Conservation (phyloP, 192 early-diverging fungal genomes). For the Linnemannia elongata region DNA sequence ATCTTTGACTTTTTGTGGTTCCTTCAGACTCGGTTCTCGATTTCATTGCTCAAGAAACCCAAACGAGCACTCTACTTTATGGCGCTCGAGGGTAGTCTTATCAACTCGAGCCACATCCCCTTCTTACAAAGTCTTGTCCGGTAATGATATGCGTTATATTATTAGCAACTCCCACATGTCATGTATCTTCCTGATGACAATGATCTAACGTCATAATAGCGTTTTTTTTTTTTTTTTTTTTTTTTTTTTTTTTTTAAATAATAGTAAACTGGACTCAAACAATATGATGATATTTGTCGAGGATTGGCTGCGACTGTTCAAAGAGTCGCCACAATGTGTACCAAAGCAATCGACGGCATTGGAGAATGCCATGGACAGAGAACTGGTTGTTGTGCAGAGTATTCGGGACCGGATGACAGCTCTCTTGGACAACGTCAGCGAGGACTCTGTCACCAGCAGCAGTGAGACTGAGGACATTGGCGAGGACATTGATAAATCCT, state of each 20-base stretch:
- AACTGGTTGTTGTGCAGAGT: constrained; percentile 25
- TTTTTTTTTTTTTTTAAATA: neutral
- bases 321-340: neutral
- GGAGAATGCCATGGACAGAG: constrained; percentile 20
- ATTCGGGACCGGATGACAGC: constrained; percentile 34
- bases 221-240: neutral
- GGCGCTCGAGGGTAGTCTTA: constrained; percentile 61
- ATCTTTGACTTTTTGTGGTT: constrained; percentile 70
- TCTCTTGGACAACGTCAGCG: constrained; percentile 42
- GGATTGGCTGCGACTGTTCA: constrained; percentile 38
- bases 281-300: constrained; percentile 51
- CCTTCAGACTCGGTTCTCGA: constrained; percentile 70
- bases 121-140: constrained; percentile 58
- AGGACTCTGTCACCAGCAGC: constrained; percentile 43
- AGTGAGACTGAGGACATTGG: constrained; percentile 35
- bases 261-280: constrained; percentile 55
- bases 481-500: neutral
- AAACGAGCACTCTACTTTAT: constrained; percentile 77
- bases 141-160: constrained; percentile 22
- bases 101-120: constrained; percentile 47
- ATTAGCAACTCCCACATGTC: neutral
- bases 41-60: constrained; percentile 64
- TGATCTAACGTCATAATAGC: neutral
- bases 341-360: neutral
- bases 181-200: neutral